phyloP scores from a whole-genome alignment of 2,329 filamentous ascomycete genomes.

The Aspergillus sp. region DNA sequence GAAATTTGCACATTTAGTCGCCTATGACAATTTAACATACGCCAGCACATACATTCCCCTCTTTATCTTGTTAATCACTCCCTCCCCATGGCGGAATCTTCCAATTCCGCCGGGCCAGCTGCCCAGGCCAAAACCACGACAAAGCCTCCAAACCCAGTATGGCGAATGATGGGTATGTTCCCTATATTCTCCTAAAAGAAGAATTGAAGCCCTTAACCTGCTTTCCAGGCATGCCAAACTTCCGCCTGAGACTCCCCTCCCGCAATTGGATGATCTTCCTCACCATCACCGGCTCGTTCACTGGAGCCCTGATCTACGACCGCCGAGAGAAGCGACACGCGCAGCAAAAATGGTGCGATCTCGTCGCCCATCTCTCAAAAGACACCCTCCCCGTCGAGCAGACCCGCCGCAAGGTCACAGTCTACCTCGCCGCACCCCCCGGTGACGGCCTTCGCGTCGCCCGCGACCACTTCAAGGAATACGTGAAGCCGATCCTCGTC shows the following conservation, averaged over 20 bases:
- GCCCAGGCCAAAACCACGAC: conserved; percentile 41
- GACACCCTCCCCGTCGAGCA: conserved; percentile 70
- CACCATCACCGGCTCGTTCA: conserved; percentile 71
- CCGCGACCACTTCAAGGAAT: conserved; percentile 95
- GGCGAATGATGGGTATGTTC: conserved; percentile 64
- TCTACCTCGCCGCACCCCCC: conserved; percentile 82
- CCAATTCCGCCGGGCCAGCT: conserved; percentile 32
- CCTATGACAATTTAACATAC: no score
- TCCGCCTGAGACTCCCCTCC: conserved; percentile 81
- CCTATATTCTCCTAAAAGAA: not conserved
- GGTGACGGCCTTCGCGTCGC: conserved; percentile 78
- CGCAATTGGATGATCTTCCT: conserved; percentile 98
- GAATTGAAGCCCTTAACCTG: not conserved
- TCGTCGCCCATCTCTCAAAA: conserved; percentile 79
- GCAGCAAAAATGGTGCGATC: conserved; percentile 80
- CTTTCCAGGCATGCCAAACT: conserved; percentile 69
- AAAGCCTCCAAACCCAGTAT: conserved; percentile 63
- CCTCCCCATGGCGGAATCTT: conserved; percentile 36
- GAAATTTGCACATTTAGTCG: no score
- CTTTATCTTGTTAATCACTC: not conserved
- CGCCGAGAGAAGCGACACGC: conserved; percentile 82
- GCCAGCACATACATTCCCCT: not conserved
- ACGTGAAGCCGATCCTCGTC: conserved; percentile 88
- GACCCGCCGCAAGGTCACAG: conserved; percentile 78
- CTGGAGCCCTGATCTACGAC: conserved; percentile 83